Evolutionary conservation across 179 eudicot genomes (phyloP).

Genomic region (Nepenthes alata): DNA sequence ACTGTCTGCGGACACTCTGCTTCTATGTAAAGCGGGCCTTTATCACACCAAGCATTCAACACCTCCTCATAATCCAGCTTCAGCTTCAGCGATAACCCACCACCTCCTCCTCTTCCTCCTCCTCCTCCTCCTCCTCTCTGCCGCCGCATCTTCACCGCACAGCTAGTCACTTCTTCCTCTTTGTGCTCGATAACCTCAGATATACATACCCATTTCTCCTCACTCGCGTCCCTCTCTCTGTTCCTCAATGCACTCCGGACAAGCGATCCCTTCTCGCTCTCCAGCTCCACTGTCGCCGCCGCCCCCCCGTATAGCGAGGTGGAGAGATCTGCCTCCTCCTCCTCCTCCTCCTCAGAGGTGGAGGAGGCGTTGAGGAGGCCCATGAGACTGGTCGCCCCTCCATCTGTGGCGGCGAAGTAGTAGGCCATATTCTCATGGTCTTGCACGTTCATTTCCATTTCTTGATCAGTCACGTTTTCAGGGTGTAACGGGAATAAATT

Average conservation of each 20-base stretch:
- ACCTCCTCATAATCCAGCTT: slow-evolving; percentile 58
- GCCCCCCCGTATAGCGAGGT: slow-evolving; percentile 7
- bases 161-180: slow-evolving; percentile 30
- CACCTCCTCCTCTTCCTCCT: background rate
- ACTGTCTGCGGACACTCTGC: slow-evolving; percentile 34
- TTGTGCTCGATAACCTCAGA: slow-evolving; percentile 30
- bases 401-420: slow-evolving; percentile 30
- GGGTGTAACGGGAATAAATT: slow-evolving; percentile 27
- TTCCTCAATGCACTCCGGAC: slow-evolving; percentile 44
- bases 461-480: background rate
- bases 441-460: background rate
- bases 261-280: slow-evolving; percentile 16
- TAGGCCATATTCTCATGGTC: slow-evolving; percentile 22
- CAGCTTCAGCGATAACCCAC: slow-evolving; percentile 16
- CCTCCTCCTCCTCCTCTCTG: slow-evolving; percentile 20
- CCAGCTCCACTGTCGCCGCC: slow-evolving; percentile 13
- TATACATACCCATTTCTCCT: slow-evolving; percentile 53
- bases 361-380: slow-evolving; percentile 26
- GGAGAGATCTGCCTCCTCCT: background rate
- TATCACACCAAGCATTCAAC: slow-evolving; percentile 49
- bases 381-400: slow-evolving; percentile 37
- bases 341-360: background rate
- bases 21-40: slow-evolving; percentile 21
- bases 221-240: slow-evolving; percentile 9
- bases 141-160: slow-evolving; percentile 6